These are phyloP conservation scores for Diacronema lutheri DNA, from an alignment of 78 protist species.

Conservation along the genomic window DNA sequence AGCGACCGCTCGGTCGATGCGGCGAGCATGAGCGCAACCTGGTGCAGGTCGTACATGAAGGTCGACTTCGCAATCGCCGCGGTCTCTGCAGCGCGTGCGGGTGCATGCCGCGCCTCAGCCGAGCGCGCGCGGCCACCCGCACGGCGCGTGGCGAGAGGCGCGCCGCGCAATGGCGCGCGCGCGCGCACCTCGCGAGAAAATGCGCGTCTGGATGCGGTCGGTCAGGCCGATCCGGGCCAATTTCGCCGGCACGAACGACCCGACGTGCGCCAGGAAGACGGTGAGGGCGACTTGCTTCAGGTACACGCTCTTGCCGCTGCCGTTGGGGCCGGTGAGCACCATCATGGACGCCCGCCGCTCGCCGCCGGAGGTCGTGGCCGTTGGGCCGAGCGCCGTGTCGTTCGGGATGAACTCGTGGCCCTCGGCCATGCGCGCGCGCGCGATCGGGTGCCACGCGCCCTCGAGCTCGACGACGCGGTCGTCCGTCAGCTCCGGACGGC, in stretches of 20 bases:
- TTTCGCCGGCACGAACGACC: constrained; percentile 62
- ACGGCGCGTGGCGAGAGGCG: no score
- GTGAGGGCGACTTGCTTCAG: constrained; percentile 42
- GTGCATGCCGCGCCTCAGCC: no score
- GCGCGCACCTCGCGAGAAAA: not conserved
- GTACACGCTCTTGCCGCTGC: constrained; percentile 45
- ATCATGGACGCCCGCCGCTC: not conserved
- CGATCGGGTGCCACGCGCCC: constrained; percentile 36
- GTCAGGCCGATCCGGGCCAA: constrained; percentile 43
- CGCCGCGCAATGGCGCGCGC: no score
- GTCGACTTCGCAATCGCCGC: not conserved
- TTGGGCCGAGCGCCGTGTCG: not conserved
- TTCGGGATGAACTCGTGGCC: constrained; percentile 46
- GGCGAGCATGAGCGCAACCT: constrained; percentile 28
- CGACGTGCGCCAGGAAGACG: constrained; percentile 59
- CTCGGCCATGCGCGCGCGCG: constrained; percentile 26
- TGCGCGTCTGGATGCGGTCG: constrained; percentile 47
- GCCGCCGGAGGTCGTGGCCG: not conserved
- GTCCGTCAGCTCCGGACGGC: constrained; percentile 2
- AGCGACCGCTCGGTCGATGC: constrained; percentile 19
- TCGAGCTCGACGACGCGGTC: not conserved
- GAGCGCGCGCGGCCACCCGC: no score
- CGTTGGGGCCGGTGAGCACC: constrained; percentile 55
- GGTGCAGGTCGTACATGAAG: constrained; percentile 50
- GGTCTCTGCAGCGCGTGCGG: no score